Evolutionary conservation across 257 asterid genomes (phyloP), one percentile per base, ranked within the genome.

Genomic region (Gentiana dahurica): DNA sequence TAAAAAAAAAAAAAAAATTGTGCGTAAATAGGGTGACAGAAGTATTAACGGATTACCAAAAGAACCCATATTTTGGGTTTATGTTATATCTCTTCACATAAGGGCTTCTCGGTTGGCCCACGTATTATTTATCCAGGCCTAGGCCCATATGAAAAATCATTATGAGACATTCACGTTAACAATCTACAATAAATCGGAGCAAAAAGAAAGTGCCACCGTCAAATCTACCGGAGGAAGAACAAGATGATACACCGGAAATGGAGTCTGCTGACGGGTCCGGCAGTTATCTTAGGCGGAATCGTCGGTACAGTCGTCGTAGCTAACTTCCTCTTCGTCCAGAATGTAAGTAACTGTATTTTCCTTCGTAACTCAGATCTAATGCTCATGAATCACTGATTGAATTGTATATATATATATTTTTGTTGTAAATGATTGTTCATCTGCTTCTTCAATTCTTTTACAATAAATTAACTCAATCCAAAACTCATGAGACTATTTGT

Each of bases 241-340:
- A 33, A 51, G 61, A 87, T 87, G 95, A 87, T 87, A 8, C 63
- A 78, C 88, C 64, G 94, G 58, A 87, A 84, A 49, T 84, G 94
- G 94, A 87, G 94, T 73, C 65, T 87, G 81, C 72, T 81, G 3
- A 87, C 94, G 2, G 94, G 89, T 10, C 91, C 94, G 5, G 69
- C 71, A 8, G 72, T 81, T 51, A 71, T 87, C 44, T 62, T 81
- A 60, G 81, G 71, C 60, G 84, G 83, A 34, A 71, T 84, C 58
- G 64, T 87, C 55, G 94, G 86, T 46, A 36, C 89, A 5, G 74
- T 79, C 32, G 82, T 87, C 68, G 90, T 79, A 3, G 79, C 74
- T 63, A 80, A 86, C 54, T 76, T 77, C 63, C 66, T 81, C 70
- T 84, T 87, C 71, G 39, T 84, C 55, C 79, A 81, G 65, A 84